phyloP scores from a whole-genome alignment of 371 early-diverging fungal genomes.

The Actinomucor elegans region DNA sequence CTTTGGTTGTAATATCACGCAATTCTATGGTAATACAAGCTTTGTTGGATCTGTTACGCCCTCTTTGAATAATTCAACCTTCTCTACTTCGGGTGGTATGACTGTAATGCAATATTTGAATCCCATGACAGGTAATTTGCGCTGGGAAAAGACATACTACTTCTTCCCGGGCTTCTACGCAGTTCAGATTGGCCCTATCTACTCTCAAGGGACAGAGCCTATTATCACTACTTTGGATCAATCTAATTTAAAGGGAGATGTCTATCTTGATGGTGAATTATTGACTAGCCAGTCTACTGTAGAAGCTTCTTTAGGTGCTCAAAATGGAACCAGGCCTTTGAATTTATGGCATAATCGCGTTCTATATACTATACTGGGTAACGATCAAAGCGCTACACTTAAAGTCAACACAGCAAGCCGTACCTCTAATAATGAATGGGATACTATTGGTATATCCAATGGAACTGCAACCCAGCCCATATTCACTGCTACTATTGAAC shows the following conservation, averaged over 20 bases:
- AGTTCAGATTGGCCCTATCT: constrained; percentile 20
- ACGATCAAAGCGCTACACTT: constrained; percentile 2
- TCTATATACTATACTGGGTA: constrained; percentile 15
- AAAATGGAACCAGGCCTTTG: not conserved
- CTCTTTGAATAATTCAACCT: not conserved
- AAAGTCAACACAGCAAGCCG: constrained; percentile 12
- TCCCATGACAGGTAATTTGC: constrained; percentile 18
- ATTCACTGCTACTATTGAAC: constrained; percentile 24
- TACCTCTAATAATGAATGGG: constrained; percentile 15
- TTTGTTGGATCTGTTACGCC: constrained; percentile 31
- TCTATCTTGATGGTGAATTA: constrained; percentile 12
- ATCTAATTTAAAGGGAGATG: constrained; percentile 23
- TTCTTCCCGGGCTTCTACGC: constrained; percentile 31
- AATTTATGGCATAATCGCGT: constrained; percentile 26
- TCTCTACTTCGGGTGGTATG: constrained; percentile 15
- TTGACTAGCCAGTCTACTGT: not conserved
- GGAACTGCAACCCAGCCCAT: constrained; percentile 15
- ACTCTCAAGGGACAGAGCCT: not conserved
- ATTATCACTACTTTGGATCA: constrained; percentile 28
- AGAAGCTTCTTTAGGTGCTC: not conserved
- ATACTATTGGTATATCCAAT: constrained; percentile 24
- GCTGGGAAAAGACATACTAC: constrained; percentile 31
- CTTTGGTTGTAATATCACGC: constrained; percentile 23
- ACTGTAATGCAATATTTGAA: constrained; percentile 34
- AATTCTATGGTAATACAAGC: constrained; percentile 17